phyloP scores from a whole-genome alignment of 768 basidiomycete species.

The Mycena leptocephala region DNA sequence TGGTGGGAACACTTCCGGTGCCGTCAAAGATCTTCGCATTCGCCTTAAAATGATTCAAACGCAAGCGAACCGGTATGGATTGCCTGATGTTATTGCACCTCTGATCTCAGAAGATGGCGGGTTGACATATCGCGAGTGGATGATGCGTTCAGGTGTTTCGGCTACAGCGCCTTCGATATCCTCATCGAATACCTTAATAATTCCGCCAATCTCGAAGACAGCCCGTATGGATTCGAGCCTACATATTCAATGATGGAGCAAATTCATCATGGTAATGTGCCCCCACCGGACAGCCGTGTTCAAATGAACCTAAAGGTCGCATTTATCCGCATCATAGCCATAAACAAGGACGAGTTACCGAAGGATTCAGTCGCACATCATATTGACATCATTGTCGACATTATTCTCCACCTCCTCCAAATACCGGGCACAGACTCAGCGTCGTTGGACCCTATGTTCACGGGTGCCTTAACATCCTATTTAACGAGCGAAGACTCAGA shows the following conservation, averaged over 20 bases:
- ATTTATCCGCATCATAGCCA: not conserved
- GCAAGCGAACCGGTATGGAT: not conserved
- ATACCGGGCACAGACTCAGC: not conserved
- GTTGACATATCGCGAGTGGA: not conserved
- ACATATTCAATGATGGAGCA: not conserved
- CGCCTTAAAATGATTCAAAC: not conserved
- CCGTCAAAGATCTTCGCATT: not conserved
- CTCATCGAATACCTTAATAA: not conserved
- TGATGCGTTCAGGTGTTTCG: not conserved
- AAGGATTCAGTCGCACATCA: not conserved
- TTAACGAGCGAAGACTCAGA: too few relatives aligned
- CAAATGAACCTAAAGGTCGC: not conserved
- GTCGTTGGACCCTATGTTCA: not conserved
- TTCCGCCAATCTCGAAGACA: not conserved
- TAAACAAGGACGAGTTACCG: not conserved
- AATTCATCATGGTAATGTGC: too few relatives aligned
- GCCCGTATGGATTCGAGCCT: constrained; percentile 10
- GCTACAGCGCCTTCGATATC: not conserved
- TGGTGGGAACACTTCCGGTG: not conserved
- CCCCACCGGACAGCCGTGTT: too few relatives aligned
- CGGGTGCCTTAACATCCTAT: too few relatives aligned
- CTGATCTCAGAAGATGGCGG: not conserved
- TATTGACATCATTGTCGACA: not conserved
- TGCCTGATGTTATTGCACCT: not conserved
- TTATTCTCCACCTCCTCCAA: not conserved